Conservation (phyloP, 1,284 basidiomycete species). For the Ustilago curta region DNA sequence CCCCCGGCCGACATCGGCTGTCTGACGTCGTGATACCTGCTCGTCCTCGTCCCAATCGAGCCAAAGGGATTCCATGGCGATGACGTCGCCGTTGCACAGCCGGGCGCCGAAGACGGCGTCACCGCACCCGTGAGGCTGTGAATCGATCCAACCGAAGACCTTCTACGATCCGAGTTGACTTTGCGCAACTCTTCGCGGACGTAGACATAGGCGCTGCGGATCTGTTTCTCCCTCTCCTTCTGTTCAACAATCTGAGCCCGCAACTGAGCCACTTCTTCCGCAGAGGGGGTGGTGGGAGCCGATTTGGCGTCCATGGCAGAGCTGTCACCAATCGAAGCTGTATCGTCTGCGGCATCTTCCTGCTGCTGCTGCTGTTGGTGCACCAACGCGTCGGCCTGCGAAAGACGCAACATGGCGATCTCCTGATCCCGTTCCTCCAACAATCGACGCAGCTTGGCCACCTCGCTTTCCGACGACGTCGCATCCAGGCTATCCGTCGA, state of each 20-base stretch:
- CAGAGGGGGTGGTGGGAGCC: neutral
- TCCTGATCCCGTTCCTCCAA: conserved; percentile 40
- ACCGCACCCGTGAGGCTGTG: neutral
- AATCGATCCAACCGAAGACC: conserved; percentile 15
- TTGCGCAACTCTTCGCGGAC: conserved; percentile 60
- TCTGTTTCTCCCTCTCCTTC: conserved; percentile 52
- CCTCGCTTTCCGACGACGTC: conserved; percentile 17
- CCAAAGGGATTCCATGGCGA: neutral
- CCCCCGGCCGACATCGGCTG: neutral
- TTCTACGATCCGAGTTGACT: conserved; percentile 40
- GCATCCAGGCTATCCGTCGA: neutral
- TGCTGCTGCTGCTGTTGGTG: conserved; percentile 9
- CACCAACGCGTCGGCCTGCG: conserved; percentile 40
- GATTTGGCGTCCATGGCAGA: conserved; percentile 2
- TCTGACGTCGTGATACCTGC: neutral
- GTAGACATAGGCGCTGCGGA: conserved; percentile 56
- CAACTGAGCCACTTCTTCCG: conserved; percentile 28
- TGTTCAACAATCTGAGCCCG: conserved; percentile 45
- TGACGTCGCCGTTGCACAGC: neutral
- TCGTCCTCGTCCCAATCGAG: neutral
- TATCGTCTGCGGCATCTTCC: conserved; percentile 6
- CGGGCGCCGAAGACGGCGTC: neutral
- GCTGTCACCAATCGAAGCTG: neutral
- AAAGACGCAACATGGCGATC: conserved; percentile 29
- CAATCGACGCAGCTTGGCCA: conserved; percentile 14